Evolutionary conservation across 1,139 yeast species (phyloP), one percentile per base, ranked within the genome.

Genomic region (Nakaseomyces kungkrabaensis): DNA sequence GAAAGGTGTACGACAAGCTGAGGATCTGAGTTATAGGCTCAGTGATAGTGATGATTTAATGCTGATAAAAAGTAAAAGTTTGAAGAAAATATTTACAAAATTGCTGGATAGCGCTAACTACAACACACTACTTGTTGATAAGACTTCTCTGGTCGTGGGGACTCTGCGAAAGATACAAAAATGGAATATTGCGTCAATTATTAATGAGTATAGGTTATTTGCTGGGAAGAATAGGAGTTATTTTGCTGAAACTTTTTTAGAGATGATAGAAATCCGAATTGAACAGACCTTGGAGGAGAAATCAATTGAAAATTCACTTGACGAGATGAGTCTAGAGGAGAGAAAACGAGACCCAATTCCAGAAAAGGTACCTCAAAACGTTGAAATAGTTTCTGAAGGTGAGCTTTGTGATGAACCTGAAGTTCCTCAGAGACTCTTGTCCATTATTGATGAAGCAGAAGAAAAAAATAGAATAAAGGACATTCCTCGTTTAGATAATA

Each of bases 101-200:
- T 62, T 87, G 5, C 70, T 92, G 46, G 82, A 90, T 62, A 74
- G 72, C 49, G 67, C 78, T 22, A 80, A 82, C 57, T 82, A 85
- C 61, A 89, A 89, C 50, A 66, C 85, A 8, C 69, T 92, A 40
- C 67, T 92, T 13, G 81, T 92, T 32, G 97, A 92, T 62, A 78
- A 85, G 49, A 82, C 92, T 2, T 83, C 86, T 51, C 80, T 94
- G 3, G 74, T 90, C 31, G 78, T 88, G 5, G 96, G 97, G 0
- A 73, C 89, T 1, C 68, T 92, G 34, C 72, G 98, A 50, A 82
- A 84, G 63, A 73, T 89, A 37, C 95, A 87, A 66, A 85, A 85
- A 66, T 90, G 97, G 97, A 83, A 82, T 57, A 85, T 85, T 62
- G 81, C 89, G 37, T 81, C 94, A 26, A 81, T 90, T 8, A 77